Conservation (phyloP, 805 yeast genomes). For the Naumovozyma castellii region DNA sequence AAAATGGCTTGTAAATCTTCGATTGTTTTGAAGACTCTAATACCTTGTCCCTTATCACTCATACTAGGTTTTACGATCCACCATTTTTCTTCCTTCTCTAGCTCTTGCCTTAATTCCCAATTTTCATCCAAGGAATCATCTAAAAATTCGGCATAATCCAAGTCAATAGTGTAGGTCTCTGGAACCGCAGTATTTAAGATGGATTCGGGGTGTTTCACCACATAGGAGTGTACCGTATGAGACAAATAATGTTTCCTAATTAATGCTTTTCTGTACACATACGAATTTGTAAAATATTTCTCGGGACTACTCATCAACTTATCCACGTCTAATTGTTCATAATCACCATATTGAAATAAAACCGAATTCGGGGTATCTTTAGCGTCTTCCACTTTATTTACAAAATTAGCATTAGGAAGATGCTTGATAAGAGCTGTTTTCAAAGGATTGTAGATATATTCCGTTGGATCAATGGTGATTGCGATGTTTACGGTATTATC, state of each 20-base stretch:
- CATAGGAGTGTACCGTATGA: slow-evolving; percentile 68
- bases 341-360: slow-evolving; percentile 76
- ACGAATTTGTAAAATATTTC: slow-evolving; percentile 61
- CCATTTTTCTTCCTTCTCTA: slow-evolving; percentile 49
- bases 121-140: slow-evolving; percentile 91
- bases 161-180: slow-evolving; percentile 67
- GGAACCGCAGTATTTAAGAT: slow-evolving; percentile 56
- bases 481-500: slow-evolving; percentile 5
- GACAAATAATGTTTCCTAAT: slow-evolving; percentile 85
- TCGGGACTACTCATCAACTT: slow-evolving; percentile 28
- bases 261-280: slow-evolving; percentile 79
- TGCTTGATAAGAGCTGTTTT: slow-evolving; percentile 23
- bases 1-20: slow-evolving; percentile 77
- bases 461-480: slow-evolving; percentile 29
- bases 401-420: slow-evolving; percentile 30
- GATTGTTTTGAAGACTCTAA: slow-evolving; percentile 66
- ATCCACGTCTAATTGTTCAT: slow-evolving; percentile 81
- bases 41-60: slow-evolving; percentile 97
- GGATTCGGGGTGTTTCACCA: slow-evolving; percentile 65
- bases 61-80: slow-evolving; percentile 95
- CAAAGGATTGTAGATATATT: slow-evolving; percentile 37
- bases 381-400: slow-evolving; percentile 17
- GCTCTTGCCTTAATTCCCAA: slow-evolving; percentile 75
- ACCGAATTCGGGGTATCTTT: slow-evolving; percentile 16
- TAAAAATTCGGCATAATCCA: slow-evolving; percentile 91